Conservation (phyloP, 768 basidiomycete species). For the Exsudoporus frostii region DNA sequence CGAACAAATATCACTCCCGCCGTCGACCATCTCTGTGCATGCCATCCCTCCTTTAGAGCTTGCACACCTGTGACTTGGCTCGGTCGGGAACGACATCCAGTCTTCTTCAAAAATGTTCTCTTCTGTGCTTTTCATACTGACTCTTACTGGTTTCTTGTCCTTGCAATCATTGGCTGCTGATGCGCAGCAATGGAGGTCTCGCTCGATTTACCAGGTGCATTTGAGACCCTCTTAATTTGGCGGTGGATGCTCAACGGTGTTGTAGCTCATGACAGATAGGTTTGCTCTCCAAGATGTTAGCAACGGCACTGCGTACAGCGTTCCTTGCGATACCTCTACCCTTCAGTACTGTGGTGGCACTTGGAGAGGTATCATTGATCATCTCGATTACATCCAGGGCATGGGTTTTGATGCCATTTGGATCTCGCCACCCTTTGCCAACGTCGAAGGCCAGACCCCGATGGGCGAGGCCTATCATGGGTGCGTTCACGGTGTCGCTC, state of each 20-base stretch:
- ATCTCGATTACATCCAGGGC: constrained; percentile 60
- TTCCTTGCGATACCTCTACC: constrained; percentile 43
- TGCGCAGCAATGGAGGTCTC: constrained; percentile 47
- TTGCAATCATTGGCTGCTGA: constrained; percentile 33
- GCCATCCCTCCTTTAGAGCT: constrained; percentile 2
- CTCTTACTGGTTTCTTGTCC: constrained; percentile 2
- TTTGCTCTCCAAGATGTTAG: constrained; percentile 48
- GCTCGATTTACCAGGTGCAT: constrained; percentile 53
- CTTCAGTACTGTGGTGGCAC: constrained; percentile 58
- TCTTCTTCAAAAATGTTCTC: constrained; percentile 7
- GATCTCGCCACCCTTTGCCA: constrained; percentile 54
- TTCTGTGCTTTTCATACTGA: constrained; percentile 7
- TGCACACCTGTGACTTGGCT: not conserved
- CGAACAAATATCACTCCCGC: constrained; percentile 6
- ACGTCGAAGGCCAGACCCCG: constrained; percentile 45
- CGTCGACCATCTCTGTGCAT: not conserved
- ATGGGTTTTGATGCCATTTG: constrained; percentile 63
- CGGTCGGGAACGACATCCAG: not conserved
- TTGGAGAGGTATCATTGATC: constrained; percentile 47
- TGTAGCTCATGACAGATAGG: constrained; percentile 53
- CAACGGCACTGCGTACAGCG: constrained; percentile 24
- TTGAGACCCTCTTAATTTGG: not conserved
- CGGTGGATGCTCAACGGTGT: not conserved
- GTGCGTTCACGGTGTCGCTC: constrained; percentile 18
- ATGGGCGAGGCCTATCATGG: constrained; percentile 60